A percentile compares a stretch with the other conserved stretches of the same genome.
These are phyloP conservation scores for Epichloe elymi DNA, from an alignment of 2,329 filamentous ascomycete species.

Conservation along the genomic window DNA sequence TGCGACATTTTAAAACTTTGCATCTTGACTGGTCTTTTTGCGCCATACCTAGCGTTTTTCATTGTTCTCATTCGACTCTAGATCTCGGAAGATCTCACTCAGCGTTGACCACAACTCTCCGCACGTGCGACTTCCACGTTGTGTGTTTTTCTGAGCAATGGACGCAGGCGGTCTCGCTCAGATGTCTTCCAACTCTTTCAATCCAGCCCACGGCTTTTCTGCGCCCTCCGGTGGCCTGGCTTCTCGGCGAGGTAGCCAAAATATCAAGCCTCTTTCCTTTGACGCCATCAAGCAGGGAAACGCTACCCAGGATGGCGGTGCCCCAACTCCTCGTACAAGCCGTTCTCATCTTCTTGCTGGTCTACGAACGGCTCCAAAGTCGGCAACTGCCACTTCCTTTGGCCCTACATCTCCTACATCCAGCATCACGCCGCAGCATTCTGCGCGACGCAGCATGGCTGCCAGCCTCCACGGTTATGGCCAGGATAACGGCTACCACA, in stretches of 20 bases:
- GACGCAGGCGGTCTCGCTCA: constrained; percentile 99
- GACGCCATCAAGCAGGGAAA: constrained; percentile 57
- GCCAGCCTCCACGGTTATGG: constrained; percentile 31
- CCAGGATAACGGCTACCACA: constrained; percentile 31
- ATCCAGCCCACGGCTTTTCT: constrained; percentile 56
- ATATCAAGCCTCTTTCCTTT: constrained; percentile 81
- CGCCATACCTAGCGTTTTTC: background rate
- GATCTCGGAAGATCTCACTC: background rate
- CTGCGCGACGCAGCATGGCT: constrained; percentile 30
- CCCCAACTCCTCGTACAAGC: constrained; percentile 79
- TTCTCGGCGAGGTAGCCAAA: constrained; percentile 69
- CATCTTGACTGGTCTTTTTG: background rate
- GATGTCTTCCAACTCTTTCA: constrained; percentile 84
- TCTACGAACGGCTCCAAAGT: constrained; percentile 86
- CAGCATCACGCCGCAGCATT: constrained; percentile 25
- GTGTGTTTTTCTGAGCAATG: constrained; percentile 38
- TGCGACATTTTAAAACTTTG: background rate
- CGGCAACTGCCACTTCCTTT: constrained; percentile 56
- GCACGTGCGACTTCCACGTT: background rate
- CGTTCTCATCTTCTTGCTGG: constrained; percentile 90
- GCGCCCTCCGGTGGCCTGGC: constrained; percentile 72
- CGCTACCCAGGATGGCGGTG: constrained; percentile 53
- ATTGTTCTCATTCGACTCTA: background rate
- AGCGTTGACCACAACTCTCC: background rate
- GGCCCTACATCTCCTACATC: constrained; percentile 49